Evolutionary conservation across 345 rosid genomes (phyloP).

Genomic region (Mallotus nudiflorus): DNA sequence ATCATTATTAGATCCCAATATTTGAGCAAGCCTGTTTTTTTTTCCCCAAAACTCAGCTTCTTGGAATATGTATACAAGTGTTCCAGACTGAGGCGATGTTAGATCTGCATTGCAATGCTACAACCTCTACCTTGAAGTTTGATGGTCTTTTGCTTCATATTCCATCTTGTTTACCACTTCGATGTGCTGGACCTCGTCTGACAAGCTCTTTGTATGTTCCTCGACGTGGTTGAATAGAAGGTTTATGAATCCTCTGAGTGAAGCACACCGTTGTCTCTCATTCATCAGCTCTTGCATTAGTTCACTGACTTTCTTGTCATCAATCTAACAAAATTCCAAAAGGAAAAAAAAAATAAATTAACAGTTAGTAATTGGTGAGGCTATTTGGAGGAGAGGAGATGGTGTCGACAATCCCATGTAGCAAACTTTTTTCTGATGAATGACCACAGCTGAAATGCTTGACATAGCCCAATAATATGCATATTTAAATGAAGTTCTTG

Average conservation of each 20-base stretch:
- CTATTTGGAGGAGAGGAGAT: too few species aligned
- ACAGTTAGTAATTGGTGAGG: too few species aligned
- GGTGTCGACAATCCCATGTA: too few species aligned
- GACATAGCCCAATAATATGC: too few species aligned
- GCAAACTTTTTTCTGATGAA: too few species aligned
- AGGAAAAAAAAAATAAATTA: background rate
- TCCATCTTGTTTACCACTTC: slow-evolving; percentile 24
- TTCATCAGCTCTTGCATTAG: slow-evolving; percentile 18
- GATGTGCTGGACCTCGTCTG: slow-evolving; percentile 23
- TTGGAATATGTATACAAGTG: too few species aligned
- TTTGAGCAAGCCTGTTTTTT: too few species aligned
- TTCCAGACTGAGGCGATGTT: too few species aligned
- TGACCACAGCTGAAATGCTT: too few species aligned
- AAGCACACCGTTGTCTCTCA: slow-evolving; percentile 28
- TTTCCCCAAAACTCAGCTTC: too few species aligned
- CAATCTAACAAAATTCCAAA: slow-evolving; percentile 10
- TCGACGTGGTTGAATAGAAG: slow-evolving; percentile 24
- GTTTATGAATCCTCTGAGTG: slow-evolving; percentile 20
- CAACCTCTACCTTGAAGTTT: slow-evolving; percentile 8
- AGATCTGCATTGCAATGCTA: slow-evolving; percentile 1
- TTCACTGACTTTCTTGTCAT: slow-evolving; percentile 23
- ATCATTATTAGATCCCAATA: too few species aligned
- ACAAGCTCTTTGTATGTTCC: slow-evolving; percentile 27
- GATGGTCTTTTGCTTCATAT: slow-evolving; percentile 14
- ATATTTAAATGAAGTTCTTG: too few species aligned